Base-by-base conservation (phyloP, 108 stramenopile species). In the Stephanodiscus triporus region DNA sequence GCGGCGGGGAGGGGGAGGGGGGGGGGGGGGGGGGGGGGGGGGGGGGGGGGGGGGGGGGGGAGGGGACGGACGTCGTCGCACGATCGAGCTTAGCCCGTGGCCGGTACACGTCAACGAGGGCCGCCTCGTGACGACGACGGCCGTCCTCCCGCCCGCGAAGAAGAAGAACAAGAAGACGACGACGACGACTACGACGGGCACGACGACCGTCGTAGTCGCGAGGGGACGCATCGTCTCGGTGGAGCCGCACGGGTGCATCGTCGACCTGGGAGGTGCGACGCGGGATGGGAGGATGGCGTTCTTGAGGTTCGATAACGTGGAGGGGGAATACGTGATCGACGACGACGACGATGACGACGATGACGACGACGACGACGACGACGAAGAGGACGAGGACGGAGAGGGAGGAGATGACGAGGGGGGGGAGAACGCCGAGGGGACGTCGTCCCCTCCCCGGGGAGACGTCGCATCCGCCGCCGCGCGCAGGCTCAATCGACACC, bases 231-330 rank as follows among this genome's bases (percentile, higher is more conserved):
- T 95, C 30, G 37, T 70, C 14, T 84, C 85, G 29, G 66, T 90
- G 6, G 89, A 95, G 82, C 91, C 92, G 71, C 94, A 95, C 47
- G 94, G 94, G 49, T 88, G 89, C 63, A 67, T 95, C 26, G 78
- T 95, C 26, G 89, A 95, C 71, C 49, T 95, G 66, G 19, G 59
- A 57, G 9, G 36, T 24, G 30, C 29, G 24, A 14, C 27, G 27
- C 17, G 36, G n/a, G n/a, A 32, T 49, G 55, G 32, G 4, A 47
- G 43, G 3, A 60, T 73, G 10, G 91, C 91, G 23, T 95, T 95
- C 77, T 49, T 89, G 30, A 71, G 73, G 49, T 94, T 91, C 84
- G 84, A 83, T 24, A 72, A 89, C 34, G 76, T 95, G 26, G 81
- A 83, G 49, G 86, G 74, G 19, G 77, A 72, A 6, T 88, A 89